Evolutionary conservation across 371 early-diverging fungal genomes (phyloP).

Genomic region (Basidiobolus meristosporus): DNA sequence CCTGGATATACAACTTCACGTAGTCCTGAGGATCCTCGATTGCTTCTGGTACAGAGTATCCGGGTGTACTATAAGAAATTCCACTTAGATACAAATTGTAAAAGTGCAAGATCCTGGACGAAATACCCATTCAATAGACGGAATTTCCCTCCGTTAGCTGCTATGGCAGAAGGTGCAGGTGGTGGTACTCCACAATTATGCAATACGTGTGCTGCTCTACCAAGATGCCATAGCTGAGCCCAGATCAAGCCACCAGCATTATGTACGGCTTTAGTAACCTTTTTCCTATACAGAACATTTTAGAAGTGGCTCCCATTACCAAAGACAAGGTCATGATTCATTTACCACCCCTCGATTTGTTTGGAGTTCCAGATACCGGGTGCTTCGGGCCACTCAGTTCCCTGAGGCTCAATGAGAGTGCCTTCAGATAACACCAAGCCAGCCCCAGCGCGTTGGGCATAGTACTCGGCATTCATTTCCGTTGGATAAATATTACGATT

Average conservation of each 20-base stretch:
- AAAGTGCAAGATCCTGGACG: too few species aligned
- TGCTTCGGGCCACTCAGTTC: constrained; percentile 11
- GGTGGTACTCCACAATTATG: constrained; percentile 2
- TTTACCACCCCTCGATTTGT: constrained; percentile 25
- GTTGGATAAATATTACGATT: constrained; percentile 17
- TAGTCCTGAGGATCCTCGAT: constrained; percentile 1
- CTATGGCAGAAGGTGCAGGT: constrained; percentile 3
- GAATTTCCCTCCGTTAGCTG: constrained; percentile 1
- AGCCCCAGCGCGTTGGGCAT: constrained; percentile 25
- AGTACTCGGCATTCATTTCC: constrained; percentile 21
- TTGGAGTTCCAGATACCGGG: constrained; percentile 22
- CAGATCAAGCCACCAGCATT: constrained; percentile 25
- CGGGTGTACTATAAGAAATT: not conserved
- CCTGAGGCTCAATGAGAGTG: constrained; percentile 15
- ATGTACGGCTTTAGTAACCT: constrained; percentile 29
- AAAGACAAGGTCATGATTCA: too few species aligned
- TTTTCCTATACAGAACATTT: constrained; percentile 6
- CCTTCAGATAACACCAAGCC: constrained; percentile 34
- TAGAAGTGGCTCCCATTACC: too few species aligned
- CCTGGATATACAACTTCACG: not conserved
- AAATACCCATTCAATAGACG: not conserved
- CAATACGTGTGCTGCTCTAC: constrained; percentile 6
- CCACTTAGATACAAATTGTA: too few species aligned
- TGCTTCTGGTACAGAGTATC: constrained; percentile 1
- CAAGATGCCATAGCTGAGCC: constrained; percentile 31